A percentile compares a stretch with the other conserved stretches of the same genome.
These are phyloP conservation scores for Pestalotiopsis sp. DNA, from an alignment of 2,329 filamentous ascomycete genomes.

Conservation along the genomic window DNA sequence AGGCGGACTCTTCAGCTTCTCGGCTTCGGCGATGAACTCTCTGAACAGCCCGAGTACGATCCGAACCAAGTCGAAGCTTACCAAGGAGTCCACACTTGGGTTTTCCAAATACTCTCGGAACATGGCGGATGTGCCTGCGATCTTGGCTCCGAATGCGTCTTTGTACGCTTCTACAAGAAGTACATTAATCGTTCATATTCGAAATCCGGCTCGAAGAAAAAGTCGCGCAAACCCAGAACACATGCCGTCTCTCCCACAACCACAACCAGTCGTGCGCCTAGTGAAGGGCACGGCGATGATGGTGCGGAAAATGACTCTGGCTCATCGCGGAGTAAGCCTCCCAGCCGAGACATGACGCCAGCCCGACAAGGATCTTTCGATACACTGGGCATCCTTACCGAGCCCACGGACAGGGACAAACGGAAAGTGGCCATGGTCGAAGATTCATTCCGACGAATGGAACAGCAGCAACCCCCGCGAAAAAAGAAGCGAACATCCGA, in stretches of 20 bases:
- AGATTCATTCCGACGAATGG: constrained; percentile 63
- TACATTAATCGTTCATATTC: constrained; percentile 49
- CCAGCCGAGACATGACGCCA: constrained; percentile 66
- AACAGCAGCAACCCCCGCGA: constrained; percentile 54
- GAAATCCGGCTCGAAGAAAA: constrained; percentile 35
- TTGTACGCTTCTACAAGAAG: constrained; percentile 61
- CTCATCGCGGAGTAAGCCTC: constrained; percentile 62
- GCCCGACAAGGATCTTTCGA: constrained; percentile 60
- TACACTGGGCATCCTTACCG: constrained; percentile 60
- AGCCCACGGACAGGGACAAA: constrained; percentile 66
- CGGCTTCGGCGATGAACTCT: constrained; percentile 59
- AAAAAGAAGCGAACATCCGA: constrained; percentile 66
- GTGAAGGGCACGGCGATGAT: constrained; percentile 61
- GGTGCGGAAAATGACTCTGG: constrained; percentile 55
- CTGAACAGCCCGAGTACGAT: constrained; percentile 49
- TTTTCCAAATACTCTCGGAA: constrained; percentile 70
- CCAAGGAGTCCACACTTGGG: constrained; percentile 61
- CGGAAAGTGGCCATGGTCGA: constrained; percentile 67
- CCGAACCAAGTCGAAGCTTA: constrained; percentile 60
- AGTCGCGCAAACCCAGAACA: constrained; percentile 57
- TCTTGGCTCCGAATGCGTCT: constrained; percentile 61
- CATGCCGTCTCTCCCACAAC: constrained; percentile 61
- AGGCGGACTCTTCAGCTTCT: constrained; percentile 58
- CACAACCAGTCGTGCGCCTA: constrained; percentile 63
- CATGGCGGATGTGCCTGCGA: constrained; percentile 80